A percentile compares a stretch with the other conserved stretches of the same genome.
Evolutionary conservation across 2,329 filamentous ascomycete species (phyloP).

Genomic region (Diaporthe amygdali): DNA sequence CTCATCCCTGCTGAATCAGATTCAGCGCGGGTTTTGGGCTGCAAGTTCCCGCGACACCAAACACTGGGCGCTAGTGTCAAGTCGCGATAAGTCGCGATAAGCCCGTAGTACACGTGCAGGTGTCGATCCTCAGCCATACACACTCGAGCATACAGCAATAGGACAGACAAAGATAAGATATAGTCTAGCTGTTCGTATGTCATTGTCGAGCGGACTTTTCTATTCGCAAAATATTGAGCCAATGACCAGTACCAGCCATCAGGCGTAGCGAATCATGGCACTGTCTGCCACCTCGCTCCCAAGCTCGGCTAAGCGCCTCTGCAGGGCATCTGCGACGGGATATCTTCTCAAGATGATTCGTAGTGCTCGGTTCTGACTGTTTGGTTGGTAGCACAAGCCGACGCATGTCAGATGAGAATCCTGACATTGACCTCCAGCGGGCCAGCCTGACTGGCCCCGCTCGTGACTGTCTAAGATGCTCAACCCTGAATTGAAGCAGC

Average conservation of each 20-base stretch:
- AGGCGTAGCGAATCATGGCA: neutral
- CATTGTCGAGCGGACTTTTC: neutral
- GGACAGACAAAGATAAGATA: neutral
- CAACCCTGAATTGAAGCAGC: too few species aligned
- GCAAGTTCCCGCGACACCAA: neutral
- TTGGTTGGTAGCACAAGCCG: neutral
- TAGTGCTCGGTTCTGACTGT: neutral
- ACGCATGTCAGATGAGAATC: too few species aligned
- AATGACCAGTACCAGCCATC: neutral
- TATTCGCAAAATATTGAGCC: too few species aligned
- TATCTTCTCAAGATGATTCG: too few species aligned
- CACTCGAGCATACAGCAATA: too few species aligned
- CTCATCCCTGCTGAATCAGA: constrained; percentile 17
- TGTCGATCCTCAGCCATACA: neutral
- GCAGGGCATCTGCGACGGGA: neutral
- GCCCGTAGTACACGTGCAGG: neutral
- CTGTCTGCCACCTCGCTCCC: neutral
- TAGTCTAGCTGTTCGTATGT: too few species aligned
- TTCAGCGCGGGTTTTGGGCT: neutral
- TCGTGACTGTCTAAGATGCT: too few species aligned
- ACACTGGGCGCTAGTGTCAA: constrained; percentile 5
- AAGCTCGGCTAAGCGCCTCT: neutral
- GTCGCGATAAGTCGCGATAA: constrained; percentile 18
- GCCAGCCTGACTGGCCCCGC: neutral
- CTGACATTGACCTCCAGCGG: too few species aligned